Conservation (phyloP, 257 asterid genomes). For the Solanum chilense region DNA sequence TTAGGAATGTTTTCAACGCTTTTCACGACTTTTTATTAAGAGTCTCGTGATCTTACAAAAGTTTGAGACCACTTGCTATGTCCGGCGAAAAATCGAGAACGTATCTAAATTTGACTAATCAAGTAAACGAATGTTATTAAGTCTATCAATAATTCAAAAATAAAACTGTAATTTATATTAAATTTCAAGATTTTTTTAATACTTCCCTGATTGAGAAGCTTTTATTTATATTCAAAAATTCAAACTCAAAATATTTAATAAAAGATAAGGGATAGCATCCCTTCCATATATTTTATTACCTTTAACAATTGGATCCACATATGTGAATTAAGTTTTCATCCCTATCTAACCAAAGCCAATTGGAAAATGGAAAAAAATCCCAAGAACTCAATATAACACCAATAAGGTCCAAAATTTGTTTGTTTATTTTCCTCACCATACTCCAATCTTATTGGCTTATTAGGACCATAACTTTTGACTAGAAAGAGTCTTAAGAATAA, state of each 20-base stretch:
- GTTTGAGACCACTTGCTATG: not conserved
- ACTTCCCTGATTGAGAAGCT: too few relatives aligned
- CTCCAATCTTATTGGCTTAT: not conserved
- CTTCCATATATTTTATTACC: not conserved
- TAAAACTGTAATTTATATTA: too few relatives aligned
- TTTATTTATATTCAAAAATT: too few relatives aligned
- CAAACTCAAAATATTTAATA: not conserved
- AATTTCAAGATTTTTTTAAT: too few relatives aligned
- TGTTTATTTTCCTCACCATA: not conserved
- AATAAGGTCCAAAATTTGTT: not conserved
- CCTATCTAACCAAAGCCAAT: not conserved
- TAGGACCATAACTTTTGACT: constrained; percentile 3
- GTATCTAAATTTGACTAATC: too few relatives aligned
- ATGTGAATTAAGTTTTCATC: not conserved
- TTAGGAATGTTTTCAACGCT: not conserved
- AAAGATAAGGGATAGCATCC: not conserved
- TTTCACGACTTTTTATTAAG: not conserved
- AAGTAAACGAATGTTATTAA: too few relatives aligned
- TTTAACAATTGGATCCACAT: not conserved
- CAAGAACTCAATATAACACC: not conserved
- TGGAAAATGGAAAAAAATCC: not conserved
- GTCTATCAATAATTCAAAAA: not conserved
- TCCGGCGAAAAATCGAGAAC: accelerated
- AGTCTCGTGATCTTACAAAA: not conserved
- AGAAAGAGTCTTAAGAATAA: constrained; percentile 1